Evolutionary conservation across 257 asterid genomes (phyloP).

Genomic region (Mitragyna speciosa): DNA sequence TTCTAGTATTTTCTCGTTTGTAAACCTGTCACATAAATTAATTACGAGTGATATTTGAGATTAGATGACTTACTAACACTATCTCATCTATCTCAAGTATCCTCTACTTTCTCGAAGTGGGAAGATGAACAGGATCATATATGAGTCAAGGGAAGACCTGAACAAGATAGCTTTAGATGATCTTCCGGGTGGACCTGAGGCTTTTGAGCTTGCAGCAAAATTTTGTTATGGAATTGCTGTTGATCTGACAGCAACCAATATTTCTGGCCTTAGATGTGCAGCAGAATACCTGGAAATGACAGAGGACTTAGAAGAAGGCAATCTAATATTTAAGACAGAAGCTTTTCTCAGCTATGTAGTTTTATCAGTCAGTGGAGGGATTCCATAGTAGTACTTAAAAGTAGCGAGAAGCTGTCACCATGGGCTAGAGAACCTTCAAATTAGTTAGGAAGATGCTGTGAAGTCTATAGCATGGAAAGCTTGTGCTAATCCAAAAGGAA

Average conservation of each 20-base stretch:
- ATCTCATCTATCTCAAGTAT: slow-evolving; percentile 38
- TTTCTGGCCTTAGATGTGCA: slow-evolving; percentile 89
- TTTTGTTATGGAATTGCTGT: slow-evolving; percentile 94
- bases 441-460: slow-evolving; percentile 91
- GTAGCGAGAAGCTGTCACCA: slow-evolving; percentile 77
- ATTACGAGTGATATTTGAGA: not conserved
- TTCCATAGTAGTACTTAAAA: slow-evolving; percentile 73
- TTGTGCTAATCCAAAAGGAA: slow-evolving; percentile 94
- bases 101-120: slow-evolving; percentile 93
- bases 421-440: slow-evolving; percentile 97
- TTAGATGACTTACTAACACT: slow-evolving; percentile 18
- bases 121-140: slow-evolving; percentile 70
- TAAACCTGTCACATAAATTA: not conserved
- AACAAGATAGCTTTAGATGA: slow-evolving; percentile 58
- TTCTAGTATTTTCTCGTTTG: not conserved
- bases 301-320: slow-evolving; percentile 95
- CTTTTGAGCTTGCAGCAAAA: slow-evolving; percentile 87
- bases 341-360: slow-evolving; percentile 96
- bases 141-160: slow-evolving; percentile 64
- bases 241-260: slow-evolving; percentile 73
- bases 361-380: slow-evolving; percentile 95
- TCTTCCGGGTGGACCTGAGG: slow-evolving; percentile 86
- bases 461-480: slow-evolving; percentile 98
- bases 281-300: slow-evolving; percentile 97
- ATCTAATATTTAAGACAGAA: slow-evolving; percentile 89